Percentiles rank a stretch among this genome's conserved stretches.
Conservation (phyloP, 1,139 yeast genomes). For the Magnusiomyces magnusii region DNA sequence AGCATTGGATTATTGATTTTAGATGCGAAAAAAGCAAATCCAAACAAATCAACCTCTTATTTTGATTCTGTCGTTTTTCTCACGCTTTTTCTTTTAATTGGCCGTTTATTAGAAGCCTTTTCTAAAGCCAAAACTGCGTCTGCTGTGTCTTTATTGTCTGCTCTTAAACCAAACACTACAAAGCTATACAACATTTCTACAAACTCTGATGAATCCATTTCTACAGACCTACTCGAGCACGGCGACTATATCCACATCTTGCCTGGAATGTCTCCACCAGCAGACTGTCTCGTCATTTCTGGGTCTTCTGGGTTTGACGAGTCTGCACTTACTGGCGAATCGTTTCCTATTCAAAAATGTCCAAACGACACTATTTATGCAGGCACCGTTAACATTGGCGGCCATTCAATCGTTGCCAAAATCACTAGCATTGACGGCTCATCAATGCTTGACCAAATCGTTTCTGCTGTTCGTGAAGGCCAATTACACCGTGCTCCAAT, state of each 20-base stretch:
- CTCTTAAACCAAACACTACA: slow-evolving; percentile 46
- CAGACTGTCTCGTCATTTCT: slow-evolving; percentile 55
- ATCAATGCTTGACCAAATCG: slow-evolving; percentile 62
- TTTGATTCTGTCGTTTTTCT: slow-evolving; percentile 75
- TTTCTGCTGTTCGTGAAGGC: slow-evolving; percentile 64
- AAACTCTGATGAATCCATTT: slow-evolving; percentile 22
- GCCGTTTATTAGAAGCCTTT: slow-evolving; percentile 57
- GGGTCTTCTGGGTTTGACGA: slow-evolving; percentile 63
- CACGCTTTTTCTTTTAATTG: slow-evolving; percentile 61
- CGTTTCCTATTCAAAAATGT: slow-evolving; percentile 54
- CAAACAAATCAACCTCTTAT: slow-evolving; percentile 54
- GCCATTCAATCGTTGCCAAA: slow-evolving; percentile 46
- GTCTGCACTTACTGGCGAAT: slow-evolving; percentile 73
- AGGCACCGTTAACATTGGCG: slow-evolving; percentile 63
- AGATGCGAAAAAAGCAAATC: slow-evolving; percentile 34
- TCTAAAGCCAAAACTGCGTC: slow-evolving; percentile 62
- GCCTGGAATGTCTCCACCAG: slow-evolving; percentile 68
- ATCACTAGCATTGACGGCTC: slow-evolving; percentile 57
- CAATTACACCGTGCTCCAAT: slow-evolving; percentile 69
- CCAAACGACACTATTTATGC: slow-evolving; percentile 62
- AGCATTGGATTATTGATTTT: slow-evolving; percentile 51
- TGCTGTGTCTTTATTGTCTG: slow-evolving; percentile 49
- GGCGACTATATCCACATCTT: slow-evolving; percentile 54
- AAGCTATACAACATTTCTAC: slow-evolving; percentile 32
- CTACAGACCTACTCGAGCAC: slow-evolving; percentile 49